phyloP scores from a whole-genome alignment of 371 early-diverging fungal species.

The Actinomortierella ambigua region DNA sequence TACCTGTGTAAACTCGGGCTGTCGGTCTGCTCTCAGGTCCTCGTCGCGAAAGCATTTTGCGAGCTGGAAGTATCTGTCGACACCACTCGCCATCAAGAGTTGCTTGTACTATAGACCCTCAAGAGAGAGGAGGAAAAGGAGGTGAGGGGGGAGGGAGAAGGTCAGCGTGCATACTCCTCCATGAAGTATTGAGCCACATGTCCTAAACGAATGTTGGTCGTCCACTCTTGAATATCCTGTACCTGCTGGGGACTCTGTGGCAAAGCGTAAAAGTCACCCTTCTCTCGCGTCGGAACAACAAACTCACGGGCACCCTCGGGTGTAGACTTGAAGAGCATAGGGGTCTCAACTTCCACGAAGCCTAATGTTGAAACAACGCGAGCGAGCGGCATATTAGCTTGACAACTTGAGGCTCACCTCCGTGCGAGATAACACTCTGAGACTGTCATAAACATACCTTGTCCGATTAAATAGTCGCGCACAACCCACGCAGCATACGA shows the following conservation, averaged over 20 bases:
- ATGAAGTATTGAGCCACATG: background rate
- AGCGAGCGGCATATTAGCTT: no score
- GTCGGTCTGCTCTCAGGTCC: constrained; percentile 86
- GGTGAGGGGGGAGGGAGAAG: no score
- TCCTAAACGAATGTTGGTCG: background rate
- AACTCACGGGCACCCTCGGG: constrained; percentile 95
- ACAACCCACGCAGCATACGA: constrained; percentile 69
- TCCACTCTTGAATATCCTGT: constrained; percentile 6
- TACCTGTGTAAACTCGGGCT: constrained; percentile 95
- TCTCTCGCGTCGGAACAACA: constrained; percentile 86
- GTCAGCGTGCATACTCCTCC: no score
- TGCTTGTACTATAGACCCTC: constrained; percentile 76
- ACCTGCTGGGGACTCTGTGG: constrained; percentile 94
- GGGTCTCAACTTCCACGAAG: constrained; percentile 93
- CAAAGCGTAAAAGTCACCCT: constrained; percentile 82
- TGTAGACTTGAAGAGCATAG: constrained; percentile 90
- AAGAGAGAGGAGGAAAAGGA: constrained; percentile 1
- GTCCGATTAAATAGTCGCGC: constrained; percentile 53
- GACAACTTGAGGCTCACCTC: no score
- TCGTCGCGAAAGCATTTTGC: constrained; percentile 95
- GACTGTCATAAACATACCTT: constrained; percentile 8
- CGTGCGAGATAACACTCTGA: no score
- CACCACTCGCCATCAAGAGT: constrained; percentile 88
- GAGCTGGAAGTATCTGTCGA: constrained; percentile 92
- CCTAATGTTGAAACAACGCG: no score